Evolutionary conservation across 345 rosid species (phyloP), one percentile per base, ranked within the genome.

Genomic region (Physaria fendleri): DNA sequence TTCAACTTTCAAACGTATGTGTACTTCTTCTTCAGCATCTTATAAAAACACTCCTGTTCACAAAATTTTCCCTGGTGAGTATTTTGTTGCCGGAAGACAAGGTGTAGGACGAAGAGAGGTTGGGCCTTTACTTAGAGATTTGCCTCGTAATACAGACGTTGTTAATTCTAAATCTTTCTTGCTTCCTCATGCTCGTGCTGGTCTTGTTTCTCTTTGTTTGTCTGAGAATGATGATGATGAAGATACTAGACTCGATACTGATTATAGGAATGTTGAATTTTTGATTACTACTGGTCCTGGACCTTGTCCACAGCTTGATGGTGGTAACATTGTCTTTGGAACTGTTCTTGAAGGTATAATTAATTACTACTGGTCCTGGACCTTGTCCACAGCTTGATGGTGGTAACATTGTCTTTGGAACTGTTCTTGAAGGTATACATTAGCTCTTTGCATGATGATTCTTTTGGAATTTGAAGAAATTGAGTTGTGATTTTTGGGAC

Each of bases 201-300:
- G 96, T 11, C 39, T 88, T n/a, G 76, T 87, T 24, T 91, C 98
- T 13, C 72, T 91, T 32, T 84, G 86, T 49, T 42, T 91, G 34
- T 85, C 92, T 2, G 96, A 88, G 77, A 91, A 91, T 57, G 96
- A 91, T 22, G 98, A 91, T 2, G 95, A 91, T 4, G 90, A 84
- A 2, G 79, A 84, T 0, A 69, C 81, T 20, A 79, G 78, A 81
- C 79, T 88, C 3, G 84, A 88, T 43, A 83, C 92, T 9, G 56
- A 82, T 32, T 84, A 85, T 51, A 79, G 96, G 39, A 88, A 88
- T 52, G 95, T 85, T 5, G 96, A 85, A 74, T 91, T 91, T 78
- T 77, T 91, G 78, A 88, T 88, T 37, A 91, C 88, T 3, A 85
- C 95, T 0, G 98, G 98, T 3, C 98, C 95, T 12, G 96, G 85